Evolutionary conservation across 2,329 filamentous ascomycete genomes (phyloP).

Genomic region (Fusarium albidum): DNA sequence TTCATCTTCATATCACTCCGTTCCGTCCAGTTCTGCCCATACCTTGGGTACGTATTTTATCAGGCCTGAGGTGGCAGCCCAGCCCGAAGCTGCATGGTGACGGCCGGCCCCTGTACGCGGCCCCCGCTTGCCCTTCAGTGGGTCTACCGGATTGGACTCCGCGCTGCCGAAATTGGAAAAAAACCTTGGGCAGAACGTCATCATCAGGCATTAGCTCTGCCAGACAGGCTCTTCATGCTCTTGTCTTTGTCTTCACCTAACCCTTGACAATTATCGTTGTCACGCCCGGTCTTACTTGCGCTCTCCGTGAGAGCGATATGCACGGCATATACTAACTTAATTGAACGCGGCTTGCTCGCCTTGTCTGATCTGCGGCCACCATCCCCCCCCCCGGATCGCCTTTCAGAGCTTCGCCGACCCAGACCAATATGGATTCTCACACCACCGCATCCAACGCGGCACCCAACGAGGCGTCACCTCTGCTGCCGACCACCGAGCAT

Average conservation of each 20-base stretch:
- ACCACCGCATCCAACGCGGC: conserved; percentile 26
- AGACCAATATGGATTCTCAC: conserved; percentile 39
- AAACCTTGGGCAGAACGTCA: conserved; percentile 37
- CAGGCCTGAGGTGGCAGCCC: conserved; percentile 1
- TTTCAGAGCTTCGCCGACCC: conserved; percentile 18
- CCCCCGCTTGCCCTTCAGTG: background rate
- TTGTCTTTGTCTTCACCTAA: conserved; percentile 22
- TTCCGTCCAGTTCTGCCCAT: too few relatives aligned
- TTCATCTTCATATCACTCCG: too few relatives aligned
- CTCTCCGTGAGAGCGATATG: conserved; percentile 13
- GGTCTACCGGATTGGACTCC: background rate
- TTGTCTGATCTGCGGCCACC: conserved; percentile 9
- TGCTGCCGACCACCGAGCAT: conserved; percentile 44
- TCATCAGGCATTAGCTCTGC: conserved; percentile 21
- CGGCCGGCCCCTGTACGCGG: conserved; percentile 10
- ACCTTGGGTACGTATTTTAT: too few relatives aligned
- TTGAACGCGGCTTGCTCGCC: conserved; percentile 10
- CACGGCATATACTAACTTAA: conserved; percentile 8
- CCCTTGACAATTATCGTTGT: background rate
- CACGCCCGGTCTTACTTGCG: background rate
- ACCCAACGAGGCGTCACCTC: conserved; percentile 46
- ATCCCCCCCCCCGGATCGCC: background rate
- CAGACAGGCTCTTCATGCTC: conserved; percentile 31
- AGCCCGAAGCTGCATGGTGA: conserved; percentile 18
- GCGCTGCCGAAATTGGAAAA: conserved; percentile 26